Percentiles rank a stretch among this genome's conserved stretches.
phyloP scores from a whole-genome alignment of 352 stramenopile genomes.

The Pythium pyrilobum region DNA sequence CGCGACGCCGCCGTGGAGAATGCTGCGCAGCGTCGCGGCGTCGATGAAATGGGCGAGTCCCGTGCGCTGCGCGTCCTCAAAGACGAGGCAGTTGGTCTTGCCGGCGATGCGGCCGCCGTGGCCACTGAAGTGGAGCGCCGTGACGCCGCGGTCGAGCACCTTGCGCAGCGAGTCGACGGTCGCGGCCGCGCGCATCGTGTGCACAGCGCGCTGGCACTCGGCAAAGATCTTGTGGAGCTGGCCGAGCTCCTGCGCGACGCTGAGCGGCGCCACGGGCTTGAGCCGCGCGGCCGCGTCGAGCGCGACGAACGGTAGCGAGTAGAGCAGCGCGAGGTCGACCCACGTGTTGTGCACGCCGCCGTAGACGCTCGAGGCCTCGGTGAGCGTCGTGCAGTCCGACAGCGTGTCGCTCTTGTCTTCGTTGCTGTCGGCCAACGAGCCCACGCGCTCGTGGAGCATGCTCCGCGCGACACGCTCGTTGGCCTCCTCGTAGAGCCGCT shows the following conservation, averaged over 20 bases:
- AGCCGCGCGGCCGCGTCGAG: slow-evolving; percentile 27
- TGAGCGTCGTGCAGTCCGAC: slow-evolving; percentile 67
- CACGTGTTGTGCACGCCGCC: slow-evolving; percentile 72
- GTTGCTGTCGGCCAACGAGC: slow-evolving; percentile 23
- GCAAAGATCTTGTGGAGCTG: slow-evolving; percentile 72
- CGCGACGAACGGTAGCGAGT: slow-evolving; percentile 68
- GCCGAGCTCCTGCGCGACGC: slow-evolving; percentile 58
- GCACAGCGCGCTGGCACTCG: slow-evolving; percentile 65
- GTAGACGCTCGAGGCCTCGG: slow-evolving; percentile 67
- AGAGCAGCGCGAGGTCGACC: slow-evolving; percentile 73
- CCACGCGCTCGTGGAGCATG: slow-evolving; percentile 38
- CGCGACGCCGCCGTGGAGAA: slow-evolving; percentile 35
- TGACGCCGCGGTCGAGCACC: slow-evolving; percentile 71
- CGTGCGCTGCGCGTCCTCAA: slow-evolving; percentile 67
- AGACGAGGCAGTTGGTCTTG: slow-evolving; percentile 62
- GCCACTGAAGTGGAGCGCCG: slow-evolving; percentile 74
- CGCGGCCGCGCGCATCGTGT: slow-evolving; percentile 68
- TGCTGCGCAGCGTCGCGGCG: slow-evolving; percentile 45
- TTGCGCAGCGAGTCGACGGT: slow-evolving; percentile 70
- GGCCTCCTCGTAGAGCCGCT: slow-evolving; percentile 30
- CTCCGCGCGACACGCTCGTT: slow-evolving; percentile 59
- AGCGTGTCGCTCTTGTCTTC: slow-evolving; percentile 78
- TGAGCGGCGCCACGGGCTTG: slow-evolving; percentile 58
- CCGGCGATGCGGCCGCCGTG: slow-evolving; percentile 63
- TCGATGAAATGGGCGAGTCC: slow-evolving; percentile 70